Evolutionary conservation across 2,329 filamentous ascomycete species (phyloP).

Genomic region (Cylindrodendrum hubeiense): DNA sequence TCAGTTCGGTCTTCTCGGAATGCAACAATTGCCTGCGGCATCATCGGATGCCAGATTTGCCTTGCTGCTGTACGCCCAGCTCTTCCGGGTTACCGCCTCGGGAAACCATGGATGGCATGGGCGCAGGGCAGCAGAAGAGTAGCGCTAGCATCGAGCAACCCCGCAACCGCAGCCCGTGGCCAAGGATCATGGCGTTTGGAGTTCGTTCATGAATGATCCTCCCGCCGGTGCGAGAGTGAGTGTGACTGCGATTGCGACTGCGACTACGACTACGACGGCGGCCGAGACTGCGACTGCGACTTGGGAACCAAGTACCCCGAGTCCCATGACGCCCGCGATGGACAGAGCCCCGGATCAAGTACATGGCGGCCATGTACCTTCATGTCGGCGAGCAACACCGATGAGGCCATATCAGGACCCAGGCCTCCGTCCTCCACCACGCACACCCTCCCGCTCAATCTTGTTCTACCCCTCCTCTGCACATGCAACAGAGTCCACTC

Average conservation of each 20-base stretch:
- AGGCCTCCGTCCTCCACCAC: slow-evolving; percentile 5
- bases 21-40: slow-evolving; percentile 17
- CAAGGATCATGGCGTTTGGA: slow-evolving; percentile 32
- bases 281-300: slow-evolving; percentile 4
- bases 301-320: slow-evolving; percentile 8
- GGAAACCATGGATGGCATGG: slow-evolving; percentile 32
- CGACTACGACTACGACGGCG: background rate
- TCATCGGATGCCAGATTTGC: slow-evolving; percentile 12
- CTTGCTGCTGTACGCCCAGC: background rate
- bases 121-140: background rate
- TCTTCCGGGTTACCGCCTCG: slow-evolving; percentile 35
- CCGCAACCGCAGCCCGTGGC: slow-evolving; percentile 34
- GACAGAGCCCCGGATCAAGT: slow-evolving; percentile 2
- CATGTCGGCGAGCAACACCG: slow-evolving; percentile 3
- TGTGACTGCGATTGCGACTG: background rate
- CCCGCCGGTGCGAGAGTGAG: background rate
- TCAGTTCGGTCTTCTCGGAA: slow-evolving; percentile 20
- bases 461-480: slow-evolving; percentile 1
- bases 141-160: slow-evolving; percentile 42
- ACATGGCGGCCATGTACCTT: slow-evolving; percentile 25
- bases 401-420: slow-evolving; percentile 31
- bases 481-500: slow-evolving; percentile 12
- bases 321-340: slow-evolving; percentile 10
- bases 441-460: slow-evolving; percentile 17
- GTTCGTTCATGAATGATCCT: slow-evolving; percentile 12